Evolutionary conservation across 2,329 filamentous ascomycete species (phyloP).

Genomic region (Seiridium cupressi): DNA sequence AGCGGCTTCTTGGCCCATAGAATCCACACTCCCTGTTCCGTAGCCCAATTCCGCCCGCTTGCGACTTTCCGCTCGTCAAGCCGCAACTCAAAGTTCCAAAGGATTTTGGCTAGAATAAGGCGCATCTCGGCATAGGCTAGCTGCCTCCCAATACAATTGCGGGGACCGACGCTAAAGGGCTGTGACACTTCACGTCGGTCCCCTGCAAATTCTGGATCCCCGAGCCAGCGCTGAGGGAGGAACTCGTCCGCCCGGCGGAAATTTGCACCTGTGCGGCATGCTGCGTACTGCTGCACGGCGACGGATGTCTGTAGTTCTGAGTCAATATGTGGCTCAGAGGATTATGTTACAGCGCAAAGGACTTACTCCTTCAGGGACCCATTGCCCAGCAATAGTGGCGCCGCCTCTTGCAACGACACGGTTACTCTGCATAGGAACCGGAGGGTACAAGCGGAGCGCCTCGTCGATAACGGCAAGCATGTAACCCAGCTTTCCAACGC

Average conservation of each 20-base stretch:
- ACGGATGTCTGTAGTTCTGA: neutral
- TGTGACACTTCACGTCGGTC: slow-evolving; percentile 12
- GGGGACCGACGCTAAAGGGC: slow-evolving; percentile 15
- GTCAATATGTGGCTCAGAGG: neutral
- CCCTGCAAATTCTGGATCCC: neutral
- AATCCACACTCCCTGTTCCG: too few relatives aligned
- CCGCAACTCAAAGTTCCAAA: slow-evolving; percentile 30
- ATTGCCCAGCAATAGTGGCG: neutral
- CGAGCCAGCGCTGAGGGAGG: neutral
- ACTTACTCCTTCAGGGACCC: slow-evolving; percentile 1
- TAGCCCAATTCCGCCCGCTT: too few relatives aligned
- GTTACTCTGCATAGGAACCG: neutral
- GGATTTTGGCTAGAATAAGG: slow-evolving; percentile 30
- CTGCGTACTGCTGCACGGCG: neutral
- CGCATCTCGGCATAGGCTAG: slow-evolving; percentile 33
- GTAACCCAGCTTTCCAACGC: neutral
- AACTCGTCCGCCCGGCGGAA: neutral
- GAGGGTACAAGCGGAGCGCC: slow-evolving; percentile 1
- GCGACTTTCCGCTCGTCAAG: too few relatives aligned
- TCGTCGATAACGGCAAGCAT: neutral
- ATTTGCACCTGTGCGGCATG: neutral
- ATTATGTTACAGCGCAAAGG: neutral
- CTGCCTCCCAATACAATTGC: slow-evolving; percentile 18
- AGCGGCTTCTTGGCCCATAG: too few relatives aligned
- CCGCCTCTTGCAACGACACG: neutral